Evolutionary conservation across 1,139 yeast species (phyloP).

Genomic region (Debaryomycetaceae sp.): DNA sequence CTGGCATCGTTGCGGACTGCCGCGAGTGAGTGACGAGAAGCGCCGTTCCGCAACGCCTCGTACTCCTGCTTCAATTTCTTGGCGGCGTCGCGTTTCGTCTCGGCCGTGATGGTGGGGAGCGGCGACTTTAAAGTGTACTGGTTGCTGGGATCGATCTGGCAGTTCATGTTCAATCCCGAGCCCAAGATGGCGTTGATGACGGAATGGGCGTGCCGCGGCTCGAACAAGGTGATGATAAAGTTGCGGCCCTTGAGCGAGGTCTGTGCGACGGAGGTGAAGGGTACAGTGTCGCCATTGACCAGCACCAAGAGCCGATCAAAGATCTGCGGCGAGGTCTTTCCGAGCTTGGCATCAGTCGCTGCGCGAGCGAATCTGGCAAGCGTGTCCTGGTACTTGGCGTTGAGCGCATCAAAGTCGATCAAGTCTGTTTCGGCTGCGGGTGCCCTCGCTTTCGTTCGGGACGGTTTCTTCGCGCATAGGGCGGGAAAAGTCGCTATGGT

Average conservation of each 20-base stretch:
- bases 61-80: conserved; percentile 52
- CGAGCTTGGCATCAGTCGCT: conserved; percentile 54
- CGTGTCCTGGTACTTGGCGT: conserved; percentile 35
- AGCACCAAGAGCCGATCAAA: conserved; percentile 51
- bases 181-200: conserved; percentile 62
- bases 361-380: conserved; percentile 44
- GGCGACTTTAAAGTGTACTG: conserved; percentile 66
- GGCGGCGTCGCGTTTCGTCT: conserved; percentile 46
- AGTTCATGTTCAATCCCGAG: conserved; percentile 63
- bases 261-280: conserved; percentile 61
- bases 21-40: conserved; percentile 41
- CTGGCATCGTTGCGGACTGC: conserved; percentile 52
- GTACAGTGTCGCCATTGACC: conserved; percentile 35
- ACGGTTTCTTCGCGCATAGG: too few species aligned
- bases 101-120: conserved; percentile 67
- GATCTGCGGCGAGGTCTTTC: conserved; percentile 53
- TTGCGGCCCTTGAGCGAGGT: conserved; percentile 59
- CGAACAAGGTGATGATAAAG: conserved; percentile 69
- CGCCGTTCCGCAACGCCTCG: conserved; percentile 54
- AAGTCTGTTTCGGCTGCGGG: too few species aligned
- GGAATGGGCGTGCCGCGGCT: conserved; percentile 59
- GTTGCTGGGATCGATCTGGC: conserved; percentile 63
- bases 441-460: too few species aligned
- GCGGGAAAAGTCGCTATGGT: background rate
- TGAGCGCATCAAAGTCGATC: conserved; percentile 31